Evolutionary conservation across 2,329 filamentous ascomycete species (phyloP).

Genomic region (Aquanectria penicillioides): DNA sequence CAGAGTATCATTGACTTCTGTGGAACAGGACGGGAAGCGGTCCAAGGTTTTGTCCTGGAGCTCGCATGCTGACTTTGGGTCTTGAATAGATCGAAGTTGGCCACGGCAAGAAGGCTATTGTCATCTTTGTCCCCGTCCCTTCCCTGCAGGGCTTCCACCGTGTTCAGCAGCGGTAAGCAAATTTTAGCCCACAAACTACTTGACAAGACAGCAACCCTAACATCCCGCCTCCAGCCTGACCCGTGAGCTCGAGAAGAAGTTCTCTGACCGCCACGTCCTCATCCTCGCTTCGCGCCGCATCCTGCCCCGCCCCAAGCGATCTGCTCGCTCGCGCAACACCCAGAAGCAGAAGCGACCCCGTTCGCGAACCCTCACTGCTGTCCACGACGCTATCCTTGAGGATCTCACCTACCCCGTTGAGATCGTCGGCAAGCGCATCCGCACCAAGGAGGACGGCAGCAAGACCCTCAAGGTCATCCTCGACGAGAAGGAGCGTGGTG

Average conservation of each 20-base stretch:
- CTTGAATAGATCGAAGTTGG: slow-evolving; percentile 96
- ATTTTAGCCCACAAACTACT: not conserved
- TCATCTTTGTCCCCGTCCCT: slow-evolving; percentile 99
- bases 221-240: slow-evolving; percentile 76
- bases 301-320: slow-evolving; percentile 97
- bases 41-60: slow-evolving; percentile 77
- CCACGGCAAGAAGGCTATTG: slow-evolving; percentile 99
- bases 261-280: slow-evolving; percentile 99
- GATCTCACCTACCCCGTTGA: slow-evolving; percentile 99
- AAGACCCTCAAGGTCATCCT: slow-evolving; percentile 99
- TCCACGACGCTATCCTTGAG: slow-evolving; percentile 97
- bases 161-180: slow-evolving; percentile 96
- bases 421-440: slow-evolving; percentile 98
- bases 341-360: slow-evolving; percentile 99
- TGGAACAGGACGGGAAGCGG: slow-evolving; percentile 81
- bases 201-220: slow-evolving; percentile 30
- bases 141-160: slow-evolving; percentile 99
- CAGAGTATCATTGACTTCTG: slow-evolving; percentile 55
- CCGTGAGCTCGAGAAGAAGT: slow-evolving; percentile 99
- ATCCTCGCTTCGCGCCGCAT: slow-evolving; percentile 99
- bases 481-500: slow-evolving; percentile 99
- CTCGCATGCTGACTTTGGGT: slow-evolving; percentile 80
- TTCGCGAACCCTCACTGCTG: slow-evolving; percentile 96
- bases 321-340: slow-evolving; percentile 92
- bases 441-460: slow-evolving; percentile 98